phyloP scores from a whole-genome alignment of 805 yeast species.

The Candida golubevii region DNA sequence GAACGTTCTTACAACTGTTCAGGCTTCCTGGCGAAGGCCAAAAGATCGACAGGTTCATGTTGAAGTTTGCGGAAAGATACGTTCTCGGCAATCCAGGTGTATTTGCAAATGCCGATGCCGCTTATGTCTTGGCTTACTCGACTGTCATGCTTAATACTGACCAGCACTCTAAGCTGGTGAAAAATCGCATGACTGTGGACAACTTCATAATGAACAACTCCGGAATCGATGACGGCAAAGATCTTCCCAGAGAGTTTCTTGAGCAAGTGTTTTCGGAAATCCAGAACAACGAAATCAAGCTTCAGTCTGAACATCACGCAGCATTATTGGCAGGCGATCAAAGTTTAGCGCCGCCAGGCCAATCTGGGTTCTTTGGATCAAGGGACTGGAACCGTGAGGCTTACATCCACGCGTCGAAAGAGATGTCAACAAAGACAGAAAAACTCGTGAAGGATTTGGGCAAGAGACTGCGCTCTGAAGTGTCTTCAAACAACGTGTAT shows the following conservation, averaged over 20 bases:
- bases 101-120: constrained; percentile 90
- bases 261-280: constrained; percentile 73
- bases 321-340: constrained; percentile 71
- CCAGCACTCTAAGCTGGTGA: constrained; percentile 83
- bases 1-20: constrained; percentile 80
- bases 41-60: constrained; percentile 93
- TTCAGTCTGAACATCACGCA: constrained; percentile 91
- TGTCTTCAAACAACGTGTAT: constrained; percentile 43
- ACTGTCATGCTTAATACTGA: constrained; percentile 93
- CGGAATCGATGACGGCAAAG: constrained; percentile 89
- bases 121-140: constrained; percentile 88
- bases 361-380: constrained; percentile 58
- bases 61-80: constrained; percentile 92
- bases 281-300: constrained; percentile 76
- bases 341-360: constrained; percentile 23
- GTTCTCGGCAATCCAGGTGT: constrained; percentile 83
- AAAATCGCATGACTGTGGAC: constrained; percentile 80
- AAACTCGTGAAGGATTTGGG: constrained; percentile 68
- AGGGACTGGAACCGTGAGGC: constrained; percentile 74
- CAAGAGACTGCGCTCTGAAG: constrained; percentile 39
- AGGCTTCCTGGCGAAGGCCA: constrained; percentile 98
- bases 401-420: constrained; percentile 87
- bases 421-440: constrained; percentile 86
- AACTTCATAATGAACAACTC: constrained; percentile 83
- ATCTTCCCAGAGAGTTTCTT: constrained; percentile 71